Conservation (phyloP, 2,329 filamentous ascomycete genomes). For the Penicillium vulpinum region DNA sequence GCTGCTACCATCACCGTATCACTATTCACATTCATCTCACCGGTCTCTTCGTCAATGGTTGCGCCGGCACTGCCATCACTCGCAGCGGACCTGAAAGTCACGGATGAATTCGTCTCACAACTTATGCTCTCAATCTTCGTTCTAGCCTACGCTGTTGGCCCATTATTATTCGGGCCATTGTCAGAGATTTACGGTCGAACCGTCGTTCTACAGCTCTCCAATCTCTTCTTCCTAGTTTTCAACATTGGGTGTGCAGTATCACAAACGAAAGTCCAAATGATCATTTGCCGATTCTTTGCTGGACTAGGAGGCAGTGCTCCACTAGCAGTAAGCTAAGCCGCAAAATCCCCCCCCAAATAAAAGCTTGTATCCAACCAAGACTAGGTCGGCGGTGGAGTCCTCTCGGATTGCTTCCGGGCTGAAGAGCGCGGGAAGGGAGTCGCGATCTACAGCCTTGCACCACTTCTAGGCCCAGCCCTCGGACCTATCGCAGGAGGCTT, state of each 20-base stretch:
- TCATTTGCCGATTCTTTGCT: conserved; percentile 59
- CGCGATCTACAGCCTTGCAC: conserved; percentile 62
- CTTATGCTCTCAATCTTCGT: conserved; percentile 58
- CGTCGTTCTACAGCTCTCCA: conserved; percentile 55
- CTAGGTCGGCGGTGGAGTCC: conserved; percentile 51
- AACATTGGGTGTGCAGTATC: conserved; percentile 62
- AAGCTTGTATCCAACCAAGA: conserved; percentile 2
- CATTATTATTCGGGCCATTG: conserved; percentile 53
- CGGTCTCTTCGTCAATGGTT: conserved; percentile 63
- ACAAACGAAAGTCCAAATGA: conserved; percentile 54
- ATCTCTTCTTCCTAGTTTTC: conserved; percentile 58
- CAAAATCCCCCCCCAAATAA: background rate
- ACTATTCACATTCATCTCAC: conserved; percentile 62
- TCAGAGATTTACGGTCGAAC: conserved; percentile 60
- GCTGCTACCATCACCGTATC: conserved; percentile 56
- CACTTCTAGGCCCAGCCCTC: conserved; percentile 64
- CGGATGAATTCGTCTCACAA: conserved; percentile 45
- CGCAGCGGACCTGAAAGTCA: conserved; percentile 55
- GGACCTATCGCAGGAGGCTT: conserved; percentile 68
- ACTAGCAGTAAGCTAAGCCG: conserved; percentile 44
- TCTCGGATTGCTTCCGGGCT: conserved; percentile 59
- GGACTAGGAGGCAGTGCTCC: conserved; percentile 61
- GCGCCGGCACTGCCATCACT: conserved; percentile 55
- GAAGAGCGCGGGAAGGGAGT: conserved; percentile 65
- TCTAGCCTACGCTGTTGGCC: conserved; percentile 56